Evolutionary conservation across 768 basidiomycete species (phyloP), one percentile per base, ranked within the genome.

Genomic region (Tubosaeta sp.): DNA sequence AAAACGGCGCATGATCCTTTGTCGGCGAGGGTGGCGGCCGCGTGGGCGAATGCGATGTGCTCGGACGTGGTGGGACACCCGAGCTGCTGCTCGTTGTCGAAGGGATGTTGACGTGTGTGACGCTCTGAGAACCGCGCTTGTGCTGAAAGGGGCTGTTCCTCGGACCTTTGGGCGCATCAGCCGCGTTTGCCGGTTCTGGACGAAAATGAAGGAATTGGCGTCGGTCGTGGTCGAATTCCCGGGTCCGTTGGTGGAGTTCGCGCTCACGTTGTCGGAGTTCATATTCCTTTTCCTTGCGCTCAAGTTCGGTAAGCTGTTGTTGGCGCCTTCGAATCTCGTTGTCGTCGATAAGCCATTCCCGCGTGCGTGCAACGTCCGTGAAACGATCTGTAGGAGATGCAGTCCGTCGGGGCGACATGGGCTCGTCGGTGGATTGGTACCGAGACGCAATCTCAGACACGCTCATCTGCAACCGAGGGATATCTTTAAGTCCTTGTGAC

Each of bases 391-490:
- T 61, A 0, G 77, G 73, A 1, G 77, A 76, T 6, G 64, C 55
- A 8, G 73, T 59, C 9, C 56, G 56, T 13, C 71, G 72, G 16
- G 81, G 76, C 4, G 77, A 75, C n/a, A 70, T 59, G 42, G 72
- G 75, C 12, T 65, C 67, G 25, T 78, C 78, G 2, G 60, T 49
- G 6, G 78, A 65, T 58, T 81, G 77, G 57, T 86, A 90, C 31
- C 81, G 80, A 35, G 76, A 77, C 3, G 86, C 85, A 12, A 89
- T 69, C 56, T 81, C 76, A 9, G 75, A 78, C 25, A 88, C 86
- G 41, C 82, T 86, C 47, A 79, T 66, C 1, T 85, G 82, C 25
- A 86, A 65, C 16, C 80, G 79, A 32, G 85, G 86, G 11, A 84
- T 59, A 46, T 88, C 85, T 58, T 78, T 81, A 27, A 77, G 80